A percentile compares a stretch with the other conserved stretches of the same genome.
Conservation (phyloP, 176 grass and related monocot genomes). For the Saccharum officinarum region DNA sequence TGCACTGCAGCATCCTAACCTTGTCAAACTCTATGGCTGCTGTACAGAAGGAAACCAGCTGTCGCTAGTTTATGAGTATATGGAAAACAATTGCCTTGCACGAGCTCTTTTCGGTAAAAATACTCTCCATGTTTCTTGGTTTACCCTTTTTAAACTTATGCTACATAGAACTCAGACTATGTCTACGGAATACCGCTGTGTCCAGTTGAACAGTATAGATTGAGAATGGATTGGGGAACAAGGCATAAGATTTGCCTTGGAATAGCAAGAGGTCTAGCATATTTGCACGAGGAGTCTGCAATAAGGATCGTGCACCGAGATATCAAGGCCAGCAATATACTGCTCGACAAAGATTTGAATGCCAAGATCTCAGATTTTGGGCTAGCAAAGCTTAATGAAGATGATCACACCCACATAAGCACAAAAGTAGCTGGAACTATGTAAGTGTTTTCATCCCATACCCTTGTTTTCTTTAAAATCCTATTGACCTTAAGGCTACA, state of each 20-base stretch:
- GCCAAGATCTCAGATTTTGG: slow-evolving; percentile 99
- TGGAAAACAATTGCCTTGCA: slow-evolving; percentile 91
- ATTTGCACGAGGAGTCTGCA: slow-evolving; percentile 83
- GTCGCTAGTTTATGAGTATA: slow-evolving; percentile 75
- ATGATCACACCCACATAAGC: slow-evolving; percentile 85
- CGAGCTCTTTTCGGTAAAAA: slow-evolving; percentile 66
- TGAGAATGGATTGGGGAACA: slow-evolving; percentile 75
- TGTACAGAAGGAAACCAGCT: slow-evolving; percentile 82
- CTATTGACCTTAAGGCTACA: slow-evolving; percentile 12
- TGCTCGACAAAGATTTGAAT: slow-evolving; percentile 83
- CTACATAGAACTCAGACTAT: slow-evolving; percentile 28
- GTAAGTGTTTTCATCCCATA: slow-evolving; percentile 48
- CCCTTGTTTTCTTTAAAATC: neutral
- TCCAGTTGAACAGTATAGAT: slow-evolving; percentile 49
- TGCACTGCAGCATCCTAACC: slow-evolving; percentile 70
- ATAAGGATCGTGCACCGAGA: slow-evolving; percentile 96
- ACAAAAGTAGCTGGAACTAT: slow-evolving; percentile 92
- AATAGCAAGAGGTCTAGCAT: slow-evolving; percentile 83
- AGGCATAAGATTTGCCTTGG: slow-evolving; percentile 84
- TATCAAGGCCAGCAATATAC: slow-evolving; percentile 97
- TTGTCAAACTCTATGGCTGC: slow-evolving; percentile 74
- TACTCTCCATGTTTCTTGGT: slow-evolving; percentile 16
- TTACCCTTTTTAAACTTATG: neutral
- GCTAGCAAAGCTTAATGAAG: slow-evolving; percentile 91
- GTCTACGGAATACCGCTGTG: slow-evolving; percentile 10